These are phyloP conservation scores for Populus simonii DNA, from an alignment of 345 rosid genomes.

Conservation along the genomic window DNA sequence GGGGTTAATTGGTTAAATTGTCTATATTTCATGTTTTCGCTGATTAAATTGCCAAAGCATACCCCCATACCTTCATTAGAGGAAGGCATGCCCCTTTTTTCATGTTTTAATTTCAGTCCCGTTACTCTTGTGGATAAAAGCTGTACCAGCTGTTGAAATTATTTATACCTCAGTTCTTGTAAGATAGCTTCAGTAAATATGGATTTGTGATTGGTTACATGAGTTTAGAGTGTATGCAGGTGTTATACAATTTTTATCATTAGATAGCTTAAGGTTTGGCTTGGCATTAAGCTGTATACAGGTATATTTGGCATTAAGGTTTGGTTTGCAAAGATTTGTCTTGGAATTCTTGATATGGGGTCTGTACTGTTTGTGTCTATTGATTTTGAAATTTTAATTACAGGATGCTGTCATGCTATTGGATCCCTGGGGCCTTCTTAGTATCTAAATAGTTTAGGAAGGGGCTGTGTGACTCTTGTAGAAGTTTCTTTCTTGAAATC, in stretches of 20 bases:
- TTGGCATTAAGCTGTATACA: background rate
- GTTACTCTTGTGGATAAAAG: background rate
- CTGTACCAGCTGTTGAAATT: background rate
- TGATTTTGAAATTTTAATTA: background rate
- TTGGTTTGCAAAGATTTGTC: background rate
- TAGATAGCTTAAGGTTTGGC: background rate
- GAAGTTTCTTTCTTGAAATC: background rate
- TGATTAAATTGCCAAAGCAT: background rate
- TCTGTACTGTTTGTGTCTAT: background rate
- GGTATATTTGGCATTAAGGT: background rate
- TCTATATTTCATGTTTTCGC: background rate
- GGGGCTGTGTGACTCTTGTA: background rate
- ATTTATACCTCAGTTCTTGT: background rate
- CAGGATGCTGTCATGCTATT: background rate
- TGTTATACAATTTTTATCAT: background rate
- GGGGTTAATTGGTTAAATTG: background rate
- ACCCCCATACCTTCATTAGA: background rate
- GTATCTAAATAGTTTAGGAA: background rate
- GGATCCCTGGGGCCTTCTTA: background rate
- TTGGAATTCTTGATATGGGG: background rate
- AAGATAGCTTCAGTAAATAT: background rate
- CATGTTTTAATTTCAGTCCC: background rate
- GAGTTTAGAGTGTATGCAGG: background rate
- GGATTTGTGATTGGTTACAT: background rate
- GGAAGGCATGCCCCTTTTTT: background rate